A percentile compares a stretch with the other conserved stretches of the same genome.
These are phyloP conservation scores for Biscutella laevigata DNA, from an alignment of 441 rosid species.

Conservation along the genomic window DNA sequence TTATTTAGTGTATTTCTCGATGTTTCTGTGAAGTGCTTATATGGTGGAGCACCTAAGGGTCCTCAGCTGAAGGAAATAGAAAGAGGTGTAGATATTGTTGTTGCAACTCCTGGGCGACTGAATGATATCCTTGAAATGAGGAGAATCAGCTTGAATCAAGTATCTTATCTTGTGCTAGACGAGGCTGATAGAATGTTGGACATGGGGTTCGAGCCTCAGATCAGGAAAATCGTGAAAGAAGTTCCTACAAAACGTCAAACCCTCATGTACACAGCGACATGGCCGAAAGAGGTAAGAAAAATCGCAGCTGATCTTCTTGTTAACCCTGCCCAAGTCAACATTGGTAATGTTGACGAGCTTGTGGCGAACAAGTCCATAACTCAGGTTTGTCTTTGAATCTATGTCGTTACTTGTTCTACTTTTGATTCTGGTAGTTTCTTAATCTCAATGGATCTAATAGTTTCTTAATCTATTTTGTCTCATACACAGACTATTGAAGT, in stretches of 20 bases:
- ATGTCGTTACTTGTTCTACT: background rate
- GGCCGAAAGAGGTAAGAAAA: slow-evolving; percentile 94
- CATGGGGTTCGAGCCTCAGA: slow-evolving; percentile 99
- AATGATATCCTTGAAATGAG: slow-evolving; percentile 96
- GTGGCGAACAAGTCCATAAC: slow-evolving; percentile 96
- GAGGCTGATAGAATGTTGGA: slow-evolving; percentile 99
- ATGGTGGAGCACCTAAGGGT: slow-evolving; percentile 98
- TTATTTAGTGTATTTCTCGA: background rate
- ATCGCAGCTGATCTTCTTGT: slow-evolving; percentile 86
- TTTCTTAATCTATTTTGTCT: background rate
- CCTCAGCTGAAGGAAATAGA: slow-evolving; percentile 86
- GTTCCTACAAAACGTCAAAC: slow-evolving; percentile 89
- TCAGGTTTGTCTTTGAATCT: slow-evolving; percentile 43
- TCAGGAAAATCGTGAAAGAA: slow-evolving; percentile 85
- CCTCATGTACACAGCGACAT: slow-evolving; percentile 94
- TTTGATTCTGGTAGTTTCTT: background rate
- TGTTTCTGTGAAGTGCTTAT: slow-evolving; percentile 53
- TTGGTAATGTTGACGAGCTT: slow-evolving; percentile 94
- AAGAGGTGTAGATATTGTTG: slow-evolving; percentile 84
- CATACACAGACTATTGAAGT: slow-evolving; percentile 63
- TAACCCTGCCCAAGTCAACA: slow-evolving; percentile 94
- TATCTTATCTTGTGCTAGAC: slow-evolving; percentile 90
- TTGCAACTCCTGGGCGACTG: slow-evolving; percentile 96
- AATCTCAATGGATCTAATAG: background rate
- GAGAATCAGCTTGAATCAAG: slow-evolving; percentile 72